Conservation (phyloP, 164 flowering plant species). For the Cinnamomum micranthum region DNA sequence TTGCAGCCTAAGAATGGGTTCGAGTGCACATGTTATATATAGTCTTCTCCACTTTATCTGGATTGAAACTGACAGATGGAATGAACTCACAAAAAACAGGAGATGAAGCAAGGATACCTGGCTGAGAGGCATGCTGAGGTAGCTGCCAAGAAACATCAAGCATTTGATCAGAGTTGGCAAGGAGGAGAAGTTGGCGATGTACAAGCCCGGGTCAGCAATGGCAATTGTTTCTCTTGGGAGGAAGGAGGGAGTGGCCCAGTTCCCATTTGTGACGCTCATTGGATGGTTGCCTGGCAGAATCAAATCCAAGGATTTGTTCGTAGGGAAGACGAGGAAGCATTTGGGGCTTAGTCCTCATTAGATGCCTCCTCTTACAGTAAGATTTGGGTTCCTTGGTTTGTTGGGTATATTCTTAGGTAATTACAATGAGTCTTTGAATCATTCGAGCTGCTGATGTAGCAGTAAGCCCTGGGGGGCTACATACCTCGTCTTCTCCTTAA, state of each 20-base stretch:
- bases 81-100: constrained; percentile 30
- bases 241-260: constrained; percentile 73
- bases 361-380: constrained; percentile 1
- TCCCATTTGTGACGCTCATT: constrained; percentile 41
- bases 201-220: constrained; percentile 37
- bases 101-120: constrained; percentile 73
- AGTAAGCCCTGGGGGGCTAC: too few species aligned
- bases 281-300: constrained; percentile 74
- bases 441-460: too few species aligned
- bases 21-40: background rate
- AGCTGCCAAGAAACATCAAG: constrained; percentile 66
- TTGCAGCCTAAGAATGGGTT: background rate
- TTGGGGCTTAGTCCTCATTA: constrained; percentile 42
- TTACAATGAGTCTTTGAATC: too few species aligned
- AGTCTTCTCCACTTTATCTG: background rate
- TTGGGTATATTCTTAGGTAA: background rate
- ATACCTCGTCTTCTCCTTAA: too few species aligned
- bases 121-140: constrained; percentile 69
- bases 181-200: constrained; percentile 46
- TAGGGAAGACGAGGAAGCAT: constrained; percentile 70
- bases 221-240: constrained; percentile 84
- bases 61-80: constrained; percentile 1
- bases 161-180: constrained; percentile 46
- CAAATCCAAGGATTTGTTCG: constrained; percentile 75
- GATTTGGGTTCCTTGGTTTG: background rate